These are phyloP conservation scores for Amniculicola lignicola DNA, from an alignment of 495 filamentous ascomycete species.

Conservation along the genomic window DNA sequence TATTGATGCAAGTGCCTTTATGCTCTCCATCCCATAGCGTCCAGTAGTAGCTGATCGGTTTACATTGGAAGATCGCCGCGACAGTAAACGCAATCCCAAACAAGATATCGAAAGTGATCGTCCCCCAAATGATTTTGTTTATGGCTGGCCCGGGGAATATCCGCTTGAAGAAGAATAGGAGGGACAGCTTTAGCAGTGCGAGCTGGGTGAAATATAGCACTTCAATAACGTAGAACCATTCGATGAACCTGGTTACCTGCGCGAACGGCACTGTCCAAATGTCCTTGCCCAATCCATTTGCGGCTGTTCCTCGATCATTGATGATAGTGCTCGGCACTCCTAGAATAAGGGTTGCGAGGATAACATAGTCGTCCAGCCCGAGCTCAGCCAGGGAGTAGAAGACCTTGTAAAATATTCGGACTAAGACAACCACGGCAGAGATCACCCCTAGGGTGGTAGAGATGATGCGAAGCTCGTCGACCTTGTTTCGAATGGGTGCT, in stretches of 20 bases:
- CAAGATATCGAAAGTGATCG: constrained; percentile 39
- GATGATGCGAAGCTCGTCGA: not conserved
- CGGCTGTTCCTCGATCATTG: constrained; percentile 4
- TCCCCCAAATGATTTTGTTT: constrained; percentile 34
- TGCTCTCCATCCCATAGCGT: constrained; percentile 29
- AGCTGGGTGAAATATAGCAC: constrained; percentile 41
- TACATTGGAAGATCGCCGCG: constrained; percentile 47
- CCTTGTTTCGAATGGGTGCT: constrained; percentile 17
- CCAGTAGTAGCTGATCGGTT: constrained; percentile 40
- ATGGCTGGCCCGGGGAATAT: constrained; percentile 45
- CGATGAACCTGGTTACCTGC: constrained; percentile 12
- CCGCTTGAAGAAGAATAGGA: constrained; percentile 52
- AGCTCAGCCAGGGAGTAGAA: constrained; percentile 3
- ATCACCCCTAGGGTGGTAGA: constrained; percentile 11
- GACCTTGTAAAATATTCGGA: constrained; percentile 16
- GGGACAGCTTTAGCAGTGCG: constrained; percentile 45
- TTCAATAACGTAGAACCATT: constrained; percentile 26
- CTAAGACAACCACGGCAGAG: not conserved
- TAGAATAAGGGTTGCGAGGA: constrained; percentile 12
- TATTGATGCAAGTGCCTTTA: constrained; percentile 31
- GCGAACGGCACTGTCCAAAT: constrained; percentile 21
- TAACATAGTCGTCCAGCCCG: constrained; percentile 23
- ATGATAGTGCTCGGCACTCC: constrained; percentile 19
- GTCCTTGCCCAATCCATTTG: constrained; percentile 23
- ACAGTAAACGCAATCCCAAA: constrained; percentile 44